Evolutionary conservation across 352 stramenopile species (phyloP), one percentile per base, ranked within the genome.

Genomic region (Globisporangium solare): DNA sequence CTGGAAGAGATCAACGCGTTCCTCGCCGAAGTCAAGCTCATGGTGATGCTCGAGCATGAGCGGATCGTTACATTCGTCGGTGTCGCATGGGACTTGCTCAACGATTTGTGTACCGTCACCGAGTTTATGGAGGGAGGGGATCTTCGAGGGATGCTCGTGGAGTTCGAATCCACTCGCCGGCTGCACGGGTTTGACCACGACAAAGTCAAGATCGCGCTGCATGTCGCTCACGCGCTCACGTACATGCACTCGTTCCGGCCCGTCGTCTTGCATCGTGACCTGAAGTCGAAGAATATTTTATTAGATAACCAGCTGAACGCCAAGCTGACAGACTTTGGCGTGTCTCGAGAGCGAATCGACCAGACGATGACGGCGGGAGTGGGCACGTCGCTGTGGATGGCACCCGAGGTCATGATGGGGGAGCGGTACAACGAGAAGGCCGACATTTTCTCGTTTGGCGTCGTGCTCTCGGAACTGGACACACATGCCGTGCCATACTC

Each of bases 21-120:
- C 12, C 68, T 83, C 6, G 60, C 52, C 0, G 79, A 90, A 54
- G 75, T 75, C 24, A 80, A 84, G 55, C 53, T 86, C 41, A 75
- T 88, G 66, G 67, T 73, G 0, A 68, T 67, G 48, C 61, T 90
- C 13, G 69, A 82, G 13, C 79, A 90, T 55, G 63, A 68, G 37
- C 77, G 74, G 48, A 83, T 90, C 43, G 75, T 90, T 12, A 58
- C 51, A 20, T 87, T 90, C 41, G 63, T 88, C 35, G 79, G 79
- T 12, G 79, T 86, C 22, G 79, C 75, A 13, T 90, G 79, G 75
- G 70, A 71, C 14, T 67, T 61, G 24, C 61, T 75, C 49, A 71
- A 61, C 32, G 60, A 64, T 37, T 55, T 79, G 42, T 74, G 68
- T 55, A 70, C 71, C 58, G 71, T 86, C 35, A 76, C 69, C 1